These are phyloP conservation scores for Backusella mclennaniae DNA, from an alignment of 192 early-diverging fungal genomes.

Conservation along the genomic window DNA sequence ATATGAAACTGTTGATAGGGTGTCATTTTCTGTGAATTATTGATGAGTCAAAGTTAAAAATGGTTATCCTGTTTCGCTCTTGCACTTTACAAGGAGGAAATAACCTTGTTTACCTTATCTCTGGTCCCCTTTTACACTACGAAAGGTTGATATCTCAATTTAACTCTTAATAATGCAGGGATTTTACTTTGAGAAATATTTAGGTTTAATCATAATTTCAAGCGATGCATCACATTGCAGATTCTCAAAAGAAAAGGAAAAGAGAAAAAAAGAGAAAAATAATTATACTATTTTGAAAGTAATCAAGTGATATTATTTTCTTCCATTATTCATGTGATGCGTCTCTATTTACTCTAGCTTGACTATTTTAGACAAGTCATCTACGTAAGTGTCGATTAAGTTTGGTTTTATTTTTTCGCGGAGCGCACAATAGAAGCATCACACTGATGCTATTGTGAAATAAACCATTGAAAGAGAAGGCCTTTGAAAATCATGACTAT, in stretches of 20 bases:
- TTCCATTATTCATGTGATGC: not conserved
- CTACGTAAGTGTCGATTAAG: not conserved
- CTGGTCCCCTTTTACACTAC: not conserved
- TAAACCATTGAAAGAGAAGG: not conserved
- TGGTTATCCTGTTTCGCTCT: not conserved
- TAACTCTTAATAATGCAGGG: not conserved
- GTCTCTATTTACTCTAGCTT: not conserved
- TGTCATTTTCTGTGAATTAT: not conserved
- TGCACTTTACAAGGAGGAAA: too few relatives aligned
- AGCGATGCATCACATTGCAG: not conserved
- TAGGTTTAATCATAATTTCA: not conserved
- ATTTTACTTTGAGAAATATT: not conserved
- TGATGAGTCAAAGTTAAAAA: not conserved
- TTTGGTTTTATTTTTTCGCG: not conserved
- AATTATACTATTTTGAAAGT: conserved; percentile 2
- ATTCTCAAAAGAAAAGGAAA: not conserved
- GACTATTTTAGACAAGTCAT: not conserved
- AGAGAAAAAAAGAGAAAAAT: not conserved
- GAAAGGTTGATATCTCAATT: not conserved
- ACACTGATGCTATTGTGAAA: not conserved
- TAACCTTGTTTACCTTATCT: too few relatives aligned
- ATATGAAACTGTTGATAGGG: too few relatives aligned
- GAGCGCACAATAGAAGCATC: not conserved
- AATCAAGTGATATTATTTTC: not conserved
- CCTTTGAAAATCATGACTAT: not conserved